Evolutionary conservation across 2,329 filamentous ascomycete species (phyloP).

Genomic region (Epichloe scottii): DNA sequence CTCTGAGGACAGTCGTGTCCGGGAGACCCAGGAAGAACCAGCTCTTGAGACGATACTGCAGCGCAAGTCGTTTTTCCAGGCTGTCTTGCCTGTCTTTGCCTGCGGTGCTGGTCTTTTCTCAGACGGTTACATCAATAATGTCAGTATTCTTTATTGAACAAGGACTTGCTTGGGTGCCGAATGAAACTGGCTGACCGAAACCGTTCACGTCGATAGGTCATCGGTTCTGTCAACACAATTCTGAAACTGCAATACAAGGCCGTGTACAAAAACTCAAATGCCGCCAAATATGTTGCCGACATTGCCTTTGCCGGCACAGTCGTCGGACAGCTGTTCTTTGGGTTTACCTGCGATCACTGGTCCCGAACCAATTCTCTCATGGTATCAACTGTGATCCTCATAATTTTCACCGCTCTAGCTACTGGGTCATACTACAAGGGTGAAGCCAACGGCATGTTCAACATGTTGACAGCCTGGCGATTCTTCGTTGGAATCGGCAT

Average conservation of each 20-base stretch:
- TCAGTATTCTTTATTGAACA: constrained; percentile 21
- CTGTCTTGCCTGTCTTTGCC: constrained; percentile 58
- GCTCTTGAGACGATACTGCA: constrained; percentile 5
- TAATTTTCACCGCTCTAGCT: constrained; percentile 70
- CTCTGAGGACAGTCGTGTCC: background rate
- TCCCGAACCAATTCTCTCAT: constrained; percentile 74
- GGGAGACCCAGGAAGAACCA: background rate
- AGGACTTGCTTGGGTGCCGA: background rate
- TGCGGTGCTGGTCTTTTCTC: constrained; percentile 85
- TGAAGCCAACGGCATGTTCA: constrained; percentile 57
- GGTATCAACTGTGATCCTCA: constrained; percentile 68
- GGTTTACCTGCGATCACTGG: constrained; percentile 71
- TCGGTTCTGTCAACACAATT: constrained; percentile 75
- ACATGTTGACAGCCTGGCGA: constrained; percentile 64
- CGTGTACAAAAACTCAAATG: constrained; percentile 54
- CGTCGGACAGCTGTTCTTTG: constrained; percentile 68
- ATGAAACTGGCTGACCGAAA: background rate
- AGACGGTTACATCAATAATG: constrained; percentile 85
- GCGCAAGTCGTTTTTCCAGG: constrained; percentile 12
- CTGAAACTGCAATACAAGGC: constrained; percentile 55
- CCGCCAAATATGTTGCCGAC: constrained; percentile 62
- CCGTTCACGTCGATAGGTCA: constrained; percentile 45
- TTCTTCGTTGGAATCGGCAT: constrained; percentile 78
- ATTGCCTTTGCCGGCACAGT: constrained; percentile 85
- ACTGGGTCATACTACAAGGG: constrained; percentile 67